A percentile compares a stretch with the other conserved stretches of the same genome.
These are phyloP conservation scores for Huntiella bhutanensis DNA, from an alignment of 2,329 filamentous ascomycete genomes.

Conservation along the genomic window DNA sequence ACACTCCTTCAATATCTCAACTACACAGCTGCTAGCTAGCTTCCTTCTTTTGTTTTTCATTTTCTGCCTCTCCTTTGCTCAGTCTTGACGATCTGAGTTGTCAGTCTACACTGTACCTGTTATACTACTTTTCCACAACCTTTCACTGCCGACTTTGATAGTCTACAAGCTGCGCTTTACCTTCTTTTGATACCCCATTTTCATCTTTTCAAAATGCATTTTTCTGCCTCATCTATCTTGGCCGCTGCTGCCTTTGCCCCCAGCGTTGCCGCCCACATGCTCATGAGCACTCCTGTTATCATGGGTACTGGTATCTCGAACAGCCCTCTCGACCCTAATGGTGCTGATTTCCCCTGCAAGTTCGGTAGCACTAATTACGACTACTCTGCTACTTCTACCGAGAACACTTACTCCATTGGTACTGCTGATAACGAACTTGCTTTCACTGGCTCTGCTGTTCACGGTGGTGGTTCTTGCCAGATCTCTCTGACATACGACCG, in stretches of 20 bases:
- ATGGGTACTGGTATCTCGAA: conserved; percentile 25
- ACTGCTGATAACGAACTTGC: conserved; percentile 34
- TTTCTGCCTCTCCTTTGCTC: background rate
- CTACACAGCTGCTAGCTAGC: background rate
- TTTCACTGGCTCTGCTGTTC: conserved; percentile 55
- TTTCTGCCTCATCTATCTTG: conserved; percentile 23
- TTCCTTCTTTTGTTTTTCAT: conserved; percentile 3
- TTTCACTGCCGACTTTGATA: conserved; percentile 6
- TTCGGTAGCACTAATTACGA: conserved; percentile 20
- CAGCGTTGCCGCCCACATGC: conserved; percentile 54
- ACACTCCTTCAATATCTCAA: background rate
- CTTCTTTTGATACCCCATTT: background rate
- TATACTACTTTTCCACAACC: background rate
- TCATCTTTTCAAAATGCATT: conserved; percentile 3
- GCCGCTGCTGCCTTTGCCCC: conserved; percentile 37
- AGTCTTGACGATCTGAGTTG: conserved; percentile 9
- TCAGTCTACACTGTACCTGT: no score
- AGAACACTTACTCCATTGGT: conserved; percentile 47
- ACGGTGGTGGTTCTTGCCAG: conserved; percentile 88
- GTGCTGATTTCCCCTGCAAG: conserved; percentile 73
- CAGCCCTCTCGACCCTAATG: conserved; percentile 39
- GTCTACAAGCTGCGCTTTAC: background rate
- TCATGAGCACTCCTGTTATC: conserved; percentile 49
- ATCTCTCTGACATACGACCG: conserved; percentile 66
- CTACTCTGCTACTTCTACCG: conserved; percentile 11